phyloP scores from a whole-genome alignment of 2,329 filamentous ascomycete genomes.

The Sordariomycetes sp. region DNA sequence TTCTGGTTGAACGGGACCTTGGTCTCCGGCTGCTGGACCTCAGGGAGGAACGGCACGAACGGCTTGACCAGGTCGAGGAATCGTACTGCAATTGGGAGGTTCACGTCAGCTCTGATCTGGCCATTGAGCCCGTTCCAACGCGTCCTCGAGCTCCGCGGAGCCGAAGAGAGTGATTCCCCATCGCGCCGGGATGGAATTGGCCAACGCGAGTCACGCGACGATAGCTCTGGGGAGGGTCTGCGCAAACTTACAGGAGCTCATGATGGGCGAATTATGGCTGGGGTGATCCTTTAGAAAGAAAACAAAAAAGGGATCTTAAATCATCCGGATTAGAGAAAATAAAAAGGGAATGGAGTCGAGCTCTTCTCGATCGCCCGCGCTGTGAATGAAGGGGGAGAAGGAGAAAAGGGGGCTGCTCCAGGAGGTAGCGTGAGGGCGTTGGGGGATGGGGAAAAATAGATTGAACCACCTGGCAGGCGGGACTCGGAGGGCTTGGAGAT shows the following conservation, averaged over 20 bases:
- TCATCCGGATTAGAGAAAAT: constrained; percentile 22
- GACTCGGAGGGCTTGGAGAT: constrained; percentile 22
- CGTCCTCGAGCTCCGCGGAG: neutral
- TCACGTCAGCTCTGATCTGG: neutral
- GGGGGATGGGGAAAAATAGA: constrained; percentile 6
- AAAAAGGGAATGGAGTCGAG: constrained; percentile 14
- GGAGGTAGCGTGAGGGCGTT: neutral
- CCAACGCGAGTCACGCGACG: neutral
- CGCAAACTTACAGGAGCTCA: constrained; percentile 42
- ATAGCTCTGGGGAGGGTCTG: neutral
- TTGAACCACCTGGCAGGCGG: constrained; percentile 17
- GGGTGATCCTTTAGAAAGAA: constrained; percentile 21
- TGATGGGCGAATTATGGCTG: constrained; percentile 25
- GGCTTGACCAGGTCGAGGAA: constrained; percentile 99
- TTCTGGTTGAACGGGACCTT: constrained; percentile 99
- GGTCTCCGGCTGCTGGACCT: constrained; percentile 97
- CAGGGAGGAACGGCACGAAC: constrained; percentile 97
- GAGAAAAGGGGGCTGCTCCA: neutral
- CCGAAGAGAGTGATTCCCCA: neutral
- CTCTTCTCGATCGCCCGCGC: constrained; percentile 5
- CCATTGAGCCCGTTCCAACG: neutral
- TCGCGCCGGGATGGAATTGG: neutral
- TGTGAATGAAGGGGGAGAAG: constrained; percentile 4
- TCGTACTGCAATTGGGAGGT: constrained; percentile 55
- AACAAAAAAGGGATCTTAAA: constrained; percentile 9